Evolutionary conservation across 768 basidiomycete species (phyloP), one percentile per base, ranked within the genome.

Genomic region (Pulveroboletus sp.): DNA sequence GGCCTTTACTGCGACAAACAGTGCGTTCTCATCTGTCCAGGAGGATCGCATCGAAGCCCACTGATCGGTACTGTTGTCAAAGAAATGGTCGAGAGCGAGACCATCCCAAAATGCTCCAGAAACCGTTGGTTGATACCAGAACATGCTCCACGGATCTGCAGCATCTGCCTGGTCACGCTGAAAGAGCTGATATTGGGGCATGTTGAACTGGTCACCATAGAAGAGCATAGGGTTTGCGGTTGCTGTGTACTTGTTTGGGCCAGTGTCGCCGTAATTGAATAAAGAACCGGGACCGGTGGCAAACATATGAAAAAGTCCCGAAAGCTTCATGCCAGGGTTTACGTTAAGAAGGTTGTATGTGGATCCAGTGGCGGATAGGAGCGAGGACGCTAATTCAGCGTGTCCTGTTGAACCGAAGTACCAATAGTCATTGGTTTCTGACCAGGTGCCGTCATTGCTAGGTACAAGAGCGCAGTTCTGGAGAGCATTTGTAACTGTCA

Each of bases 381-480:
- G 80, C 6, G 91, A 78, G 2, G 91, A 81, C 2, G 84, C 62
- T 86, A 97, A 83, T 71, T 98, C 93, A 5, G 92, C 91, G 60
- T 88, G 85, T 14, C 82, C 91, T 8, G 90, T 94, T 33, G 85
- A 89, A 64, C 93, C 94, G 59, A 95, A 97, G 69, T 90, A 91
- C 90, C 91, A 93, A 63, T 93, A 95, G 69, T 98, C 90, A 32
- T 89, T 76, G 0, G 93, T 96, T 70, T 99, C 96, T 21, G 80
- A 72, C 93, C 95, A 97, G 15, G 90, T 85, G 14, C 95, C 94
- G 62, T 96, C 93, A 31, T 72, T 65, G 13, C 74, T 75, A 14
- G 77, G 70, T 18, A 76, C 86, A 17, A 71, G 54, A 5, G 78
- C 86, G 66, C 96, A 98, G 65, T 91, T 90, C 49, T 72, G 57